These are phyloP conservation scores for Chamaecyparis obtusa DNA, from an alignment of 75 land plant species.

Conservation along the genomic window DNA sequence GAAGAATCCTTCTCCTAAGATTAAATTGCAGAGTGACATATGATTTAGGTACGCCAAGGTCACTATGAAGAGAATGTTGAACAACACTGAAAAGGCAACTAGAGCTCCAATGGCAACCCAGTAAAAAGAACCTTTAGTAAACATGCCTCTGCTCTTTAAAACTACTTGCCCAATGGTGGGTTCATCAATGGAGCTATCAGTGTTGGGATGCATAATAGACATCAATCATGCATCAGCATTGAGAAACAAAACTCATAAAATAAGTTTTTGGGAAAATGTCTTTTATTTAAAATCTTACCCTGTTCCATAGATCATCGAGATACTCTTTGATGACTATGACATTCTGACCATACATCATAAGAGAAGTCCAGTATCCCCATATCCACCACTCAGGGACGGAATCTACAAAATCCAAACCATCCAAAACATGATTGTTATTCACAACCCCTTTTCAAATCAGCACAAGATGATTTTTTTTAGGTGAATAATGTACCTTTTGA, in stretches of 20 bases:
- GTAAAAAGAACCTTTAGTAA: constrained; percentile 30
- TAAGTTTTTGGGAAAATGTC: neutral
- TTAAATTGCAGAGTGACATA: constrained; percentile 20
- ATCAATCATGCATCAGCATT: neutral
- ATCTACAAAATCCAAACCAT: constrained; percentile 20
- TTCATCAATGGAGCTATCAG: constrained; percentile 25
- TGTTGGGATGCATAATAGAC: constrained; percentile 33
- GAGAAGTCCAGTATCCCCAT: constrained; percentile 76
- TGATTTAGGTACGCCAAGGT: constrained; percentile 42
- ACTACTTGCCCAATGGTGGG: constrained; percentile 44
- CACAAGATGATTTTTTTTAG: neutral
- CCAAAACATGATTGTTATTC: neutral
- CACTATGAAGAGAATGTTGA: constrained; percentile 33
- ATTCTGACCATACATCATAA: constrained; percentile 66
- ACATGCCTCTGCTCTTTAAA: constrained; percentile 34
- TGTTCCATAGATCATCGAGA: constrained; percentile 58
- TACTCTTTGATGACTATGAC: constrained; percentile 65
- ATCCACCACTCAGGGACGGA: constrained; percentile 70
- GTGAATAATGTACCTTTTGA: constrained; percentile 31
- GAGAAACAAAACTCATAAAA: neutral
- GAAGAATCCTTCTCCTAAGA: neutral
- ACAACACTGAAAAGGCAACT: constrained; percentile 48
- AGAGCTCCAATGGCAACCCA: constrained; percentile 55
- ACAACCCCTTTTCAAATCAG: neutral
- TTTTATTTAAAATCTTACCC: constrained; percentile 24